Percentiles rank a stretch among this genome's conserved stretches.
Evolutionary conservation across 345 rosid species (phyloP).

Genomic region (Lumnitzera racemosa): DNA sequence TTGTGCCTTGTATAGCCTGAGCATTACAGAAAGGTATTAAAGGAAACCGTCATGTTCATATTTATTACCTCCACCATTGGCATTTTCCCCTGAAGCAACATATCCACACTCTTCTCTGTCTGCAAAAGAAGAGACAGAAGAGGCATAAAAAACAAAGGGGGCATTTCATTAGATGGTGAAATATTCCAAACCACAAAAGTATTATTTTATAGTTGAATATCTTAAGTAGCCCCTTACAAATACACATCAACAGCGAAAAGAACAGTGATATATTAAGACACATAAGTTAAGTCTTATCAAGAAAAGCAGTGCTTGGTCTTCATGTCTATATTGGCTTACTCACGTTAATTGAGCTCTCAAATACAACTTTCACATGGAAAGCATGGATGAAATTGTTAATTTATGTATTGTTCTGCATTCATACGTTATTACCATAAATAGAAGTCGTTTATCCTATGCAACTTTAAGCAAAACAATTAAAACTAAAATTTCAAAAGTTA

Average conservation of each 20-base stretch:
- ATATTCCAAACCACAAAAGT: not conserved
- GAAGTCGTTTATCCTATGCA: too few species aligned
- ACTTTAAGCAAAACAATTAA: too few species aligned
- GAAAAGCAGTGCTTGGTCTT: too few species aligned
- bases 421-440: not conserved
- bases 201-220: not conserved
- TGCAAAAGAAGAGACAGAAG: conserved; percentile 10
- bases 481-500: too few species aligned
- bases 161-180: not conserved
- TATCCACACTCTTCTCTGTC: conserved; percentile 70
- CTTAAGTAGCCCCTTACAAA: not conserved
- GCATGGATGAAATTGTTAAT: too few species aligned
- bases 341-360: too few species aligned
- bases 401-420: too few species aligned
- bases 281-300: too few species aligned
- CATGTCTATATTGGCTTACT: too few species aligned
- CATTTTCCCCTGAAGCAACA: conserved; percentile 44
- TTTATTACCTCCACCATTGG: conserved; percentile 58
- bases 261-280: too few species aligned
- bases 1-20: not conserved
- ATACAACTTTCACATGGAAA: too few species aligned
- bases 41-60: not conserved
- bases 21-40: not conserved
- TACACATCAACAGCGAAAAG: too few species aligned
- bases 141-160: not conserved